Evolutionary conservation across 2,329 filamentous ascomycete genomes (phyloP).

Genomic region (Didymella segeticola): DNA sequence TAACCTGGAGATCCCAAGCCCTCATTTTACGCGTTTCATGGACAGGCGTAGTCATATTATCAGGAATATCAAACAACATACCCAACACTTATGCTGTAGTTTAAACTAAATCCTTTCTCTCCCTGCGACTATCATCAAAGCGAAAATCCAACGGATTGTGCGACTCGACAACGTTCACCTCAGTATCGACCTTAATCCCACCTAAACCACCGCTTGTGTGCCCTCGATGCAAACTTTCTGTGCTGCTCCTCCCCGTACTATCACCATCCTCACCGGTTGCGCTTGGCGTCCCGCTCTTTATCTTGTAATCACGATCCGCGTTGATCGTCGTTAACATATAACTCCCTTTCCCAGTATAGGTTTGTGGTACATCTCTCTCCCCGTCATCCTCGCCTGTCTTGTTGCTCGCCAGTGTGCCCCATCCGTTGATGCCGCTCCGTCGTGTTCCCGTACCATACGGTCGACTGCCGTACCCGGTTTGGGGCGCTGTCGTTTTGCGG

Average conservation of each 20-base stretch:
- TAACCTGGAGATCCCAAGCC: background rate
- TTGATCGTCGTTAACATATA: conserved; percentile 22
- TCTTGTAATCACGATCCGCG: conserved; percentile 1
- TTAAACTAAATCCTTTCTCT: conserved; percentile 3
- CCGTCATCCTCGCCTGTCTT: background rate
- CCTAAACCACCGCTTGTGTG: background rate
- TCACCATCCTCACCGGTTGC: background rate
- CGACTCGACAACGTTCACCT: conserved; percentile 11
- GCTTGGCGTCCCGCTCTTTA: background rate
- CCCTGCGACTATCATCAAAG: background rate
- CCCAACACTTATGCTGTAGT: background rate
- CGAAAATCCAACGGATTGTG: background rate
- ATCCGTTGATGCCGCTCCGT: conserved; percentile 16
- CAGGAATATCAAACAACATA: conserved; percentile 1
- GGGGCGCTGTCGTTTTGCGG: conserved; percentile 16
- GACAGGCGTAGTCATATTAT: background rate
- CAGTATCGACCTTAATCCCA: conserved; percentile 12
- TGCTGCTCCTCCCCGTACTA: conserved; percentile 12
- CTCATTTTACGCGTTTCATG: too few species aligned
- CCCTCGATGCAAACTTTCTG: conserved; percentile 9
- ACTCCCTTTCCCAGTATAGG: background rate
- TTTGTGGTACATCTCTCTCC: background rate
- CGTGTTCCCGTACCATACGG: conserved; percentile 28
- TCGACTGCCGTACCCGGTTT: conserved; percentile 6
- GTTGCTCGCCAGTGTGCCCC: conserved; percentile 11